A percentile compares a stretch with the other conserved stretches of the same genome.
phyloP scores from a whole-genome alignment of 805 yeast genomes.

The Starmera pachycereana region DNA sequence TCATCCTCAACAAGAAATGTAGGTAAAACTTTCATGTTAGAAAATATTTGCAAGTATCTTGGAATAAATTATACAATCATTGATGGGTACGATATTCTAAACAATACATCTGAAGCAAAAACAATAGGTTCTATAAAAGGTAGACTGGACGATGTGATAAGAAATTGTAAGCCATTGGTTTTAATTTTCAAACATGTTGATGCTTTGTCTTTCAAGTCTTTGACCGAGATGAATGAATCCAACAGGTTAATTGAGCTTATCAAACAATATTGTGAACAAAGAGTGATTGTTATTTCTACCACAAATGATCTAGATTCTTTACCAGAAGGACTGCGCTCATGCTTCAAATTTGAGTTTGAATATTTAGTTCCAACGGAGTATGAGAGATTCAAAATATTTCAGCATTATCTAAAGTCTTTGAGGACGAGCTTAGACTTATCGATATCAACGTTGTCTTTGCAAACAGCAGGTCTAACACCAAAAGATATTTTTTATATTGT shows the following conservation, averaged over 20 bases:
- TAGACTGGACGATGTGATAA: constrained; percentile 52
- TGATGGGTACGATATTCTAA: constrained; percentile 58
- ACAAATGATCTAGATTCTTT: constrained; percentile 58
- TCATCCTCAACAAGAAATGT: constrained; percentile 64
- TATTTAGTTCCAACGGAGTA: constrained; percentile 69
- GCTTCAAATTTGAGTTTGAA: constrained; percentile 66
- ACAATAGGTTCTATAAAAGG: constrained; percentile 74
- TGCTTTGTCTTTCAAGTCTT: constrained; percentile 54
- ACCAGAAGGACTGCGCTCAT: constrained; percentile 53
- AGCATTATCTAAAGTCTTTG: constrained; percentile 30
- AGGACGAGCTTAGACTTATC: constrained; percentile 40
- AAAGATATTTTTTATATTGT: constrained; percentile 69
- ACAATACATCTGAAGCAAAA: constrained; percentile 65
- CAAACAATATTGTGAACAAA: constrained; percentile 37
- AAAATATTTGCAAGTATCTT: constrained; percentile 40
- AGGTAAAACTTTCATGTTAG: constrained; percentile 65
- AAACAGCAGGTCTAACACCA: constrained; percentile 90
- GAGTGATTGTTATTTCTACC: constrained; percentile 52
- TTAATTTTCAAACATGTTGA: constrained; percentile 67
- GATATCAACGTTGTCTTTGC: constrained; percentile 51
- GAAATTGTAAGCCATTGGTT: constrained; percentile 36
- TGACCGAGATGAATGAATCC: constrained; percentile 38
- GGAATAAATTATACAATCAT: constrained; percentile 62
- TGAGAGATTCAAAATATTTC: constrained; percentile 61
- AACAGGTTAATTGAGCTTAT: constrained; percentile 49